Conservation (phyloP, 176 grass and related monocot genomes). For the Musa acuminata region DNA sequence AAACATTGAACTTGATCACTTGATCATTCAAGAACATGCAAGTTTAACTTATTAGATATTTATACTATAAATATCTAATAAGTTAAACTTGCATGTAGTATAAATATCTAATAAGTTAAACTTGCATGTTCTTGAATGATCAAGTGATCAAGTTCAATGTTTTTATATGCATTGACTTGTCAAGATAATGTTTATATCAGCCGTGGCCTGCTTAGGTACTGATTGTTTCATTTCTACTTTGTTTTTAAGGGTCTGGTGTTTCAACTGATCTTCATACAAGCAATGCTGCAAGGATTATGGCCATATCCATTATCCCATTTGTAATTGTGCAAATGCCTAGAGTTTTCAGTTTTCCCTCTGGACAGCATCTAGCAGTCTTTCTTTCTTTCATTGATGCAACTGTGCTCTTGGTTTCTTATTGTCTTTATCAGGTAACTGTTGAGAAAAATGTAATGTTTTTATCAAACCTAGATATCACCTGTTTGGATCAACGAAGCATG, state of each 20-base stretch:
- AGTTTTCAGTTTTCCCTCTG: conserved; percentile 64
- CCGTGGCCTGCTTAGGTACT: not conserved
- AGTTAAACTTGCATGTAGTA: no score
- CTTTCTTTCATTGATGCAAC: conserved; percentile 48
- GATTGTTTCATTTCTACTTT: not conserved
- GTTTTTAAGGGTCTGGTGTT: conserved; percentile 59
- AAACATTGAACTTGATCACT: no score
- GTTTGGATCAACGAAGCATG: not conserved
- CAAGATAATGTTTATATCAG: no score
- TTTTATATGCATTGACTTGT: no score
- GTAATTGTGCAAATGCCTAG: conserved; percentile 72
- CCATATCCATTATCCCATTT: conserved; percentile 73
- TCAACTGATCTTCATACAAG: conserved; percentile 71
- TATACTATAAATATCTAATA: no score
- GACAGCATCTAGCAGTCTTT: conserved; percentile 44
- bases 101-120: no score
- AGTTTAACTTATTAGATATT: no score
- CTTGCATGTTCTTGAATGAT: no score
- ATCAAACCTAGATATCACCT: not conserved
- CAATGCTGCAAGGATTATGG: conserved; percentile 81
- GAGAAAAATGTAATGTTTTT: conserved; percentile 1
- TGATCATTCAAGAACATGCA: no score
- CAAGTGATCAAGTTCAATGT: no score
- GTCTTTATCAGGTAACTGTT: conserved; percentile 74
- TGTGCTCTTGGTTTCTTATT: conserved; percentile 62